Evolutionary conservation across 176 grass and related monocot species (phyloP).

Genomic region (Carex kokanica): DNA sequence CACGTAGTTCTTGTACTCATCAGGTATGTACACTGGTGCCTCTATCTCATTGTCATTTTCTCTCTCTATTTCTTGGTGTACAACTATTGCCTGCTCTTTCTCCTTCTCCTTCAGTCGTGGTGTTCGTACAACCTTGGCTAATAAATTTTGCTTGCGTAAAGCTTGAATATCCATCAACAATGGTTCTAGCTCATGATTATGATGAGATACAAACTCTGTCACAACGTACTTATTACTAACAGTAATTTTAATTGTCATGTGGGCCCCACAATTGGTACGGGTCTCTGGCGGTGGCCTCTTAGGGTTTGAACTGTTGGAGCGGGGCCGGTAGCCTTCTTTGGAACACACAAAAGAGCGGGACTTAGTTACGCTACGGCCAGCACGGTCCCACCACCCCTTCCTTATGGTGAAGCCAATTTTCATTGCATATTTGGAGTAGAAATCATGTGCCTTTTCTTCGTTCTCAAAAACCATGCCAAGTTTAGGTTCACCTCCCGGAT

Average conservation of each 20-base stretch:
- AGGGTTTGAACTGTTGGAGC: constrained; percentile 44
- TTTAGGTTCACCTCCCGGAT: constrained; percentile 59
- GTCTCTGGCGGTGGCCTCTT: constrained; percentile 61
- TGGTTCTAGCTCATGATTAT: constrained; percentile 74
- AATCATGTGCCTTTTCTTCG: constrained; percentile 80
- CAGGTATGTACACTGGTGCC: constrained; percentile 52
- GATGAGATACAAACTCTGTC: constrained; percentile 63
- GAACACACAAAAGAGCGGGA: constrained; percentile 69
- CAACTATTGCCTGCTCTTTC: constrained; percentile 20
- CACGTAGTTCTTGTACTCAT: constrained; percentile 69
- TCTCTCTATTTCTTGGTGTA: constrained; percentile 11
- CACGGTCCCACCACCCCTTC: constrained; percentile 83
- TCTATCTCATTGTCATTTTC: constrained; percentile 17
- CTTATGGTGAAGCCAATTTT: constrained; percentile 63
- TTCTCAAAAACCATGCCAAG: constrained; percentile 71
- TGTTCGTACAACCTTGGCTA: constrained; percentile 56
- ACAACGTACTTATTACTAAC: constrained; percentile 57
- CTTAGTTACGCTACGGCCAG: constrained; percentile 50
- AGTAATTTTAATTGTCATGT: constrained; percentile 77
- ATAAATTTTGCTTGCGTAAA: constrained; percentile 62
- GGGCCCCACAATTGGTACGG: constrained; percentile 75
- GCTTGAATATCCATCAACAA: constrained; percentile 73
- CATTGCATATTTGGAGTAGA: constrained; percentile 61
- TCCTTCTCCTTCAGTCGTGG: constrained; percentile 38
- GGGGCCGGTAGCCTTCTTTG: constrained; percentile 68